Conservation (phyloP, 768 basidiomycete genomes). For the Pisolithus albus region DNA sequence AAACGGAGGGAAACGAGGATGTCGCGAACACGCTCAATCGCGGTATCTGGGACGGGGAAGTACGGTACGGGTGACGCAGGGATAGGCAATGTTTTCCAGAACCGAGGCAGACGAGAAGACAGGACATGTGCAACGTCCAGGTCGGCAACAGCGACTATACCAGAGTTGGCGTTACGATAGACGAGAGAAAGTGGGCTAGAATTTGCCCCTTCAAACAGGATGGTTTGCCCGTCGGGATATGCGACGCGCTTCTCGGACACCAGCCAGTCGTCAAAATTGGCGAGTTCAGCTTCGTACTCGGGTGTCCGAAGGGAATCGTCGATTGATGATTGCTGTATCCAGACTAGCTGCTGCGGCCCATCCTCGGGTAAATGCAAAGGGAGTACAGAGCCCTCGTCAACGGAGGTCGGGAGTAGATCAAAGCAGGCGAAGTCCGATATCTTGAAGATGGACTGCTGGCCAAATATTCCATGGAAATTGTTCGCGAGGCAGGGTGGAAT, state of each 20-base stretch:
- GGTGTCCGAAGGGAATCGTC: constrained; percentile 37
- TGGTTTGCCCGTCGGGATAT: constrained; percentile 13
- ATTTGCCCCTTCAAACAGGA: constrained; percentile 7
- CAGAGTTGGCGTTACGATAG: constrained; percentile 36
- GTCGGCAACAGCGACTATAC: constrained; percentile 43
- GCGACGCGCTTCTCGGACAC: constrained; percentile 14
- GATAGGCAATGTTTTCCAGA: constrained; percentile 65
- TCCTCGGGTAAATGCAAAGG: constrained; percentile 20
- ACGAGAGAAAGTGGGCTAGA: constrained; percentile 30
- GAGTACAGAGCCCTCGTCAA: constrained; percentile 5
- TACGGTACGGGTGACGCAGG: constrained; percentile 43
- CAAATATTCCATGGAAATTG: constrained; percentile 52
- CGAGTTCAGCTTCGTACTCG: constrained; percentile 29
- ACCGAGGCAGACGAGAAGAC: constrained; percentile 60
- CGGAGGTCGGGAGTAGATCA: constrained; percentile 17
- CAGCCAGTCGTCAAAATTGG: constrained; percentile 30
- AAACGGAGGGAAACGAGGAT: constrained; percentile 59
- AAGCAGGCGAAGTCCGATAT: constrained; percentile 37
- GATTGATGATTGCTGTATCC: constrained; percentile 52
- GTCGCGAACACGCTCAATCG: constrained; percentile 47
- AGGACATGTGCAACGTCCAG: constrained; percentile 37
- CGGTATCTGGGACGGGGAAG: constrained; percentile 50
- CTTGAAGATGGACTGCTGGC: constrained; percentile 44
- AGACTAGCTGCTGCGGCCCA: constrained; percentile 42
- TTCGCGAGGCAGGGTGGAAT: constrained; percentile 38